Evolutionary conservation across 805 yeast genomes (phyloP).

Genomic region (Brettanomyces bruxellensis): DNA sequence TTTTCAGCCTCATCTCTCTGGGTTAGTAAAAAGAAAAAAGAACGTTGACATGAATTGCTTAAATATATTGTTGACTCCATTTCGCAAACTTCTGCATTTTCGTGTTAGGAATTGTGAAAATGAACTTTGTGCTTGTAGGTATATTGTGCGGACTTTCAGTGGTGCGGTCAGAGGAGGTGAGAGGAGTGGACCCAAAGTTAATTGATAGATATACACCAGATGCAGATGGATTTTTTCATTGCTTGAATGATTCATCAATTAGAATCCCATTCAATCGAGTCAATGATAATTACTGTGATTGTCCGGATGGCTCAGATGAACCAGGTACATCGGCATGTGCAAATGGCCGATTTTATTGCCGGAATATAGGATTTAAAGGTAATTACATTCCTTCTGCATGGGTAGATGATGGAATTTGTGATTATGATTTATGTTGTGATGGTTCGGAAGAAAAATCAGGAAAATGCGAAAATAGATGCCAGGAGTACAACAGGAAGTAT

Average conservation of each 20-base stretch:
- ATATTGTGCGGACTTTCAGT: background rate
- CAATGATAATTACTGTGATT: constrained; percentile 89
- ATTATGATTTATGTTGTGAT: constrained; percentile 83
- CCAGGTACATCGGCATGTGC: constrained; percentile 89
- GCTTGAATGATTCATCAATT: constrained; percentile 62
- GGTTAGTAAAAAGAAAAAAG: too few species aligned
- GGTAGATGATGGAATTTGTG: constrained; percentile 89
- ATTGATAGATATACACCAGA: constrained; percentile 39
- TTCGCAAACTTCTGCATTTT: too few species aligned
- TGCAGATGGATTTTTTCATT: constrained; percentile 50
- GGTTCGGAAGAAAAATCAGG: constrained; percentile 72
- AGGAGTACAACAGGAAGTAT: constrained; percentile 36
- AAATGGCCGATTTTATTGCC: constrained; percentile 55
- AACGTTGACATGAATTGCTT: too few species aligned
- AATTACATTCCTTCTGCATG: constrained; percentile 53
- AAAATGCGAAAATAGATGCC: constrained; percentile 51
- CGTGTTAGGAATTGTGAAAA: too few species aligned
- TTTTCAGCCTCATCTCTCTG: too few species aligned
- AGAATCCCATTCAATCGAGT: constrained; percentile 50
- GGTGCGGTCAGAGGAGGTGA: background rate
- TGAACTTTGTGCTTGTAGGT: too few species aligned
- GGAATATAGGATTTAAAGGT: constrained; percentile 61
- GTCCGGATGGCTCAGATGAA: constrained; percentile 97
- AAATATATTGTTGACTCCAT: too few species aligned
- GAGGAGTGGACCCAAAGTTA: background rate